Conservation (phyloP, 192 early-diverging fungal genomes). For the Allomyces macrogynus region DNA sequence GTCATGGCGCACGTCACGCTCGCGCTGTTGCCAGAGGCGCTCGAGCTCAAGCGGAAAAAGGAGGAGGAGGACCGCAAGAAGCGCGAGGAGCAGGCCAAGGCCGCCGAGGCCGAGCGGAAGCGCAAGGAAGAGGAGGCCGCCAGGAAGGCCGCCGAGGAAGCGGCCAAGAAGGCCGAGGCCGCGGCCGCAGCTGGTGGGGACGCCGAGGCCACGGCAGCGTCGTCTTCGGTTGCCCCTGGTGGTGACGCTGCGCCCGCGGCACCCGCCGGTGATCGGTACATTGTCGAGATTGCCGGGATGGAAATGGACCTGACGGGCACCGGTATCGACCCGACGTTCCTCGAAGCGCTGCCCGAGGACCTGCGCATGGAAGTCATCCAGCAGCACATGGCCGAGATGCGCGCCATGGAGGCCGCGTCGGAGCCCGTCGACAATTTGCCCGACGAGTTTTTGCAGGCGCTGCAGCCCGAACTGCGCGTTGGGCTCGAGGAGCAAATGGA, state of each 20-base stretch:
- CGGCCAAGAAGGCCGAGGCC: conserved; percentile 13
- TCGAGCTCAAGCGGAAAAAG: not conserved
- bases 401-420: not conserved
- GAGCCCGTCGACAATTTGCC: not conserved
- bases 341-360: conserved; percentile 86
- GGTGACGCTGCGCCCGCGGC: conserved; percentile 5
- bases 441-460: conserved; percentile 65
- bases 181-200: conserved; percentile 10
- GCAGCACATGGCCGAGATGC: conserved; percentile 44
- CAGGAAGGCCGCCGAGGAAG: conserved; percentile 9
- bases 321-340: conserved; percentile 83
- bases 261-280: conserved; percentile 15
- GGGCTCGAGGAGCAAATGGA: conserved; percentile 62
- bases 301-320: conserved; percentile 75
- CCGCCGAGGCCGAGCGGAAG: conserved; percentile 5
- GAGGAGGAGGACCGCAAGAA: conserved; percentile 4
- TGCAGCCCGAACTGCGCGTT: conserved; percentile 74
- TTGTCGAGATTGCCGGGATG: conserved; percentile 57
- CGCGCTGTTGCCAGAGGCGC: conserved; percentile 1
- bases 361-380: conserved; percentile 79
- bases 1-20: not conserved
- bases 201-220: conserved; percentile 10
- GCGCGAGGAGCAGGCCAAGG: not conserved
- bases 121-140: conserved; percentile 4
- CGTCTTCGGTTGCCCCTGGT: conserved; percentile 5